Percentiles rank a stretch among this genome's conserved stretches.
Conservation (phyloP, 495 filamentous ascomycete genomes). For the Xylaria grammica region DNA sequence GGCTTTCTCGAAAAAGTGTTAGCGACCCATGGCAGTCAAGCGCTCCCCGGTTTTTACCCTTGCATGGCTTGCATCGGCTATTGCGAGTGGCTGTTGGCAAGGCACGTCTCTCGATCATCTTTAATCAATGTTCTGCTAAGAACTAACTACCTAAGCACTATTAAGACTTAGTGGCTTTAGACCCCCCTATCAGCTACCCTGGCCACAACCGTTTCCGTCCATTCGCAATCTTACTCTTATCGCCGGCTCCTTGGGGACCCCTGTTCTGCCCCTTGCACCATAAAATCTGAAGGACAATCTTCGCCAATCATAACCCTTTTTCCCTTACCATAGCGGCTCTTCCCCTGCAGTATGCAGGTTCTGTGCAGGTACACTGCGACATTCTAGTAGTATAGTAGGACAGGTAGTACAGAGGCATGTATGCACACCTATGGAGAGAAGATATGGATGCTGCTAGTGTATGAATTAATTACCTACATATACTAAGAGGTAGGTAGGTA, state of each 20-base stretch:
- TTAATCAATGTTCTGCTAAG: too few species aligned
- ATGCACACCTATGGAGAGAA: too few species aligned
- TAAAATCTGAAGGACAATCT: neutral
- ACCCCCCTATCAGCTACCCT: neutral
- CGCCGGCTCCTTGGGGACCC: conserved; percentile 9
- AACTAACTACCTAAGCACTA: too few species aligned
- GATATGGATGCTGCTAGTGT: too few species aligned
- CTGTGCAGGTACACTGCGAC: too few species aligned
- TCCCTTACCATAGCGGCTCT: neutral
- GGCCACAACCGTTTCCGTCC: conserved; percentile 4
- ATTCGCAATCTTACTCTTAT: conserved; percentile 24
- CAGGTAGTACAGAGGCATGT: too few species aligned
- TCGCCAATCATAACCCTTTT: neutral
- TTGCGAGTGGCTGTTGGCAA: conserved; percentile 12
- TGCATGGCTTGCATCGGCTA: conserved; percentile 3
- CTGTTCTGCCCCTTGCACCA: neutral
- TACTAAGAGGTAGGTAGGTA: too few species aligned
- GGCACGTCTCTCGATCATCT: neutral
- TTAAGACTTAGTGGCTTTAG: neutral
- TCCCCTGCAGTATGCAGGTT: conserved; percentile 18
- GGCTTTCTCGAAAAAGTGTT: neutral
- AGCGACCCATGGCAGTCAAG: conserved; percentile 2
- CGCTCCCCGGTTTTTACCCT: conserved; percentile 4
- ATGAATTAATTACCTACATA: too few species aligned
- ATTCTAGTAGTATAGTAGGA: too few species aligned